Evolutionary conservation across 2,329 filamentous ascomycete genomes (phyloP), one percentile per base, ranked within the genome.

Genomic region (Aspergillus pseudotamarii): DNA sequence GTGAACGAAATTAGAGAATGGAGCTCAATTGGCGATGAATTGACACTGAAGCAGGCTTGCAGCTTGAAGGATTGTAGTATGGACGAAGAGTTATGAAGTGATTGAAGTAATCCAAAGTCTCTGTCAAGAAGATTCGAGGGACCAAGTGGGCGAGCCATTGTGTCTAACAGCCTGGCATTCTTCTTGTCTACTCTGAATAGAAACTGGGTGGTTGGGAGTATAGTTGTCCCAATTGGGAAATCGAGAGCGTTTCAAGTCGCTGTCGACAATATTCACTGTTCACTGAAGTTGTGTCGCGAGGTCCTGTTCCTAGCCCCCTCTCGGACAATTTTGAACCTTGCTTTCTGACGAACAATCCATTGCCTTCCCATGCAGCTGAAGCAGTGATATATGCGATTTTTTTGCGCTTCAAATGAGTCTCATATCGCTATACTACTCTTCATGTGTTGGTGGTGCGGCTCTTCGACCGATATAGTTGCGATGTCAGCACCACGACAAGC

Each of bases 161-260:
- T 59, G 21, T 63, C 43, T 50, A 23, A 57, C 21, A 21, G 14
- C 23, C 45, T 6, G 54, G 61, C 59, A 66, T 67, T 58, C 57
- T 61, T 60, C 46, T 19, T 32, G 12, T 36, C 26, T 9, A 50
- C n/a, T 48, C 45, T 36, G 9, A 45, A 64, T 23, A 48, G 59
- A 64, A 68, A 64, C 62, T 8, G n/a, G 51, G 67, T 14, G 67
- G 67, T 57, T 67, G 67, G 45, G 21, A 28, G 65, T 61, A 62
- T 66, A 60, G 60, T 61, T 41, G 43, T 62, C 62, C 34, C 9
- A 36, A 62, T 57, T 51, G 32, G 59, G 61, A 55, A 46, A 14
- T 23, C 3, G 14, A 30, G 48, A 55, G 36, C 50, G 51, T 38
- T 43, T 57, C 26, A 30, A 14, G 32, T 19, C 30, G 32, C 53